These are phyloP conservation scores for Sporisorium exsertum DNA, from an alignment of 1,284 basidiomycete species.

Conservation along the genomic window DNA sequence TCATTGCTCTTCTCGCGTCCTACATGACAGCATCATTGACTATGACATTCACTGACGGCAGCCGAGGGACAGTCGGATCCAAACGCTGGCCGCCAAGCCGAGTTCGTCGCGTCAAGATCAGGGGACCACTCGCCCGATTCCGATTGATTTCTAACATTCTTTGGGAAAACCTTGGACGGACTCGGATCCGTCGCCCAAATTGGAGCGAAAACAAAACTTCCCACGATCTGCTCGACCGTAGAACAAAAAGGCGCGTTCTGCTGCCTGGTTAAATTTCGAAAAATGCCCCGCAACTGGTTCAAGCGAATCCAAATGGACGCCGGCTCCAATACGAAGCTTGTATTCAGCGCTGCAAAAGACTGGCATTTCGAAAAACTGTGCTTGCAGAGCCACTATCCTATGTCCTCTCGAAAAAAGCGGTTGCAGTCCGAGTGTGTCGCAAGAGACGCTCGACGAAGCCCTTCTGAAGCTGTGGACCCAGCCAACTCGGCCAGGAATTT, in stretches of 20 bases:
- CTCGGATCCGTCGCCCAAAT: constrained; percentile 16
- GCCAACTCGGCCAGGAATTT: background rate
- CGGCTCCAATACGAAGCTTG: background rate
- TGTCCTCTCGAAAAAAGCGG: background rate
- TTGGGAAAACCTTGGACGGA: no score
- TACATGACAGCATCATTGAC: no score
- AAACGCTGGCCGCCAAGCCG: no score
- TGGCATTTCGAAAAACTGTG: no score
- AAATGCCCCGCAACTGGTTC: background rate
- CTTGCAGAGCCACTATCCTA: constrained; percentile 18
- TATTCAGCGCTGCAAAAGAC: background rate
- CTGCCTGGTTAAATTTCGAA: background rate
- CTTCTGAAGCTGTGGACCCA: background rate
- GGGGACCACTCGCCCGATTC: background rate
- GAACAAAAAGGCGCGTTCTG: constrained; percentile 3
- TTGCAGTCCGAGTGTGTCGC: background rate
- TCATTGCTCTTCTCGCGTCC: no score
- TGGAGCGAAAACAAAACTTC: constrained; percentile 21
- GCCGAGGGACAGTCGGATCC: no score
- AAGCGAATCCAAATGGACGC: background rate
- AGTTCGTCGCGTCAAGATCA: background rate
- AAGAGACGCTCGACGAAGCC: background rate
- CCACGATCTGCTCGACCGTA: constrained; percentile 9
- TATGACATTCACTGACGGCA: no score
- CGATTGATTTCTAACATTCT: no score